Evolutionary conservation across 306 rosid species (phyloP).

Genomic region (Lathyrus oleraceus): DNA sequence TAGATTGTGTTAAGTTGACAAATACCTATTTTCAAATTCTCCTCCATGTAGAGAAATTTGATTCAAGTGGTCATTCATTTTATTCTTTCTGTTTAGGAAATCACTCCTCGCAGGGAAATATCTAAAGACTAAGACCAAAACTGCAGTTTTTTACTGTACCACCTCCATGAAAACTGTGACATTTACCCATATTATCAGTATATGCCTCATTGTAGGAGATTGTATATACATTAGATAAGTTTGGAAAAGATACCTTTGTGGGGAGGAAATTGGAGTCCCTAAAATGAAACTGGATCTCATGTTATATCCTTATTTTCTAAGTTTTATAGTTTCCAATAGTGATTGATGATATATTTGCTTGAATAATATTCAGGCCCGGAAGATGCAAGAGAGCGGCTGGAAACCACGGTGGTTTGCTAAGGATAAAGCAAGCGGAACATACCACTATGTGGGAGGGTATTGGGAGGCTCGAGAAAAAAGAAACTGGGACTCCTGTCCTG

Average conservation of each 20-base stretch:
- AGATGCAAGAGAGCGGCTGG: conserved; percentile 99
- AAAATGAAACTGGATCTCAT: neutral
- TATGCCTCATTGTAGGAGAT: neutral
- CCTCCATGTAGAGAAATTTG: neutral
- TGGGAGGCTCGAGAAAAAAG: conserved; percentile 84
- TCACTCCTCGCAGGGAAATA: neutral
- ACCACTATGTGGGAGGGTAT: conserved; percentile 79
- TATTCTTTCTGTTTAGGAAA: conserved; percentile 12
- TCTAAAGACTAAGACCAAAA: neutral
- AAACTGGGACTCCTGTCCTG: conserved; percentile 89
- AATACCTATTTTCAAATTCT: neutral
- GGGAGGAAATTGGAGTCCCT: conserved; percentile 22
- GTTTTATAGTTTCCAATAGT: neutral
- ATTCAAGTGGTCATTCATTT: neutral
- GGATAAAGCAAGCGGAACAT: conserved; percentile 78
- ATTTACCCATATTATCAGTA: neutral
- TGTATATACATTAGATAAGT: neutral
- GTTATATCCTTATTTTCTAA: neutral
- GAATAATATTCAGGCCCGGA: conserved; percentile 69
- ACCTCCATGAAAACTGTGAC: neutral
- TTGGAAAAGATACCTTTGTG: neutral
- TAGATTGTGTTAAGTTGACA: conserved; percentile 3
- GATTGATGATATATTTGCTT: conserved; percentile 27
- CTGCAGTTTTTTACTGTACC: neutral
- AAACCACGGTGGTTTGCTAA: conserved; percentile 86